A percentile compares a stretch with the other conserved stretches of the same genome.
These are phyloP conservation scores for Oryza rufipogon DNA, from an alignment of 176 grass and related monocot species.

Conservation along the genomic window DNA sequence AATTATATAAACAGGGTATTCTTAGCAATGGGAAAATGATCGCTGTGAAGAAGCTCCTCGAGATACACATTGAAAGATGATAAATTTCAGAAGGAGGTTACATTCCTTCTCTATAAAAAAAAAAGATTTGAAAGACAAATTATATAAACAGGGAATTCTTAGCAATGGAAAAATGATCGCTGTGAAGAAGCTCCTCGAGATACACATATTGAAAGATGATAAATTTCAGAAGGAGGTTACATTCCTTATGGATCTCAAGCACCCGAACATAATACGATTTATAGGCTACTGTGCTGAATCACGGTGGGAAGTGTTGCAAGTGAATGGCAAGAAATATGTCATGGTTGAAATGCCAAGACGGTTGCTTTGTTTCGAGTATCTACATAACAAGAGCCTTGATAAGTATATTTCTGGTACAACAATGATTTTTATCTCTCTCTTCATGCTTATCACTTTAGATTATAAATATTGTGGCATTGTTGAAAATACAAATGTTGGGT, in stretches of 20 bases:
- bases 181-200: too few species aligned
- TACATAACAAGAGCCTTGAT: not conserved
- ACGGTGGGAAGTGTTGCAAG: not conserved
- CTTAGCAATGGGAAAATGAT: too few species aligned
- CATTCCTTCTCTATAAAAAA: not conserved
- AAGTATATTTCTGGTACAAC: not conserved
- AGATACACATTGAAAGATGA: not conserved
- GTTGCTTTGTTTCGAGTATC: slow-evolving; percentile 19
- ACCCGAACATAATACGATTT: not conserved
- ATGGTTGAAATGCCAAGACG: not conserved
- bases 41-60: too few species aligned
- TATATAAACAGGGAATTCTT: too few species aligned
- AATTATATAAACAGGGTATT: too few species aligned
- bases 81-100: not conserved
- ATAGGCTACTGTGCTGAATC: slow-evolving; percentile 13
- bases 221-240: not conserved
- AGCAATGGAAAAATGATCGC: too few species aligned
- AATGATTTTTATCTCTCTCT: too few species aligned
- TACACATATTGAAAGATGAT: not conserved
- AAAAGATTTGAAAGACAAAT: not conserved
- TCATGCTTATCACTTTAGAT: too few species aligned
- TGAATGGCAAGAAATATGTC: not conserved
- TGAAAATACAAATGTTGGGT: too few species aligned
- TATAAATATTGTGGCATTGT: too few species aligned
- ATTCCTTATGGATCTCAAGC: not conserved